phyloP scores from a whole-genome alignment of 202 grass and related monocot genomes.

The Panicum virgatum region DNA sequence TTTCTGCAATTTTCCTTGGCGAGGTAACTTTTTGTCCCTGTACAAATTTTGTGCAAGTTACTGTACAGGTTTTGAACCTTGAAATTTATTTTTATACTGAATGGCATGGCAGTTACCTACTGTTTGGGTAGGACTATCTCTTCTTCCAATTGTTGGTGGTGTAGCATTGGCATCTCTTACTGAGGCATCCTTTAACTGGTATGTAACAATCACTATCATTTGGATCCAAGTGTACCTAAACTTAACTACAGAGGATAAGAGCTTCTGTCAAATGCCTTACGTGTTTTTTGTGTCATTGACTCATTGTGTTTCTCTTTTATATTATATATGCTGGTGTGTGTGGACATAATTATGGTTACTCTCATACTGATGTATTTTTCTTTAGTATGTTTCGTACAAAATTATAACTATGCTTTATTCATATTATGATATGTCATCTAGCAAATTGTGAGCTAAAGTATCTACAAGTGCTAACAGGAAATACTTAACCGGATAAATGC shows the following conservation, averaged over 20 bases:
- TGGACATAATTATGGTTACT: neutral
- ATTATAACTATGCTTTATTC: neutral
- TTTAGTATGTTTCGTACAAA: neutral
- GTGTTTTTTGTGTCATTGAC: neutral
- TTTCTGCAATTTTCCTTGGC: conserved; percentile 59
- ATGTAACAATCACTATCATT: conserved; percentile 6
- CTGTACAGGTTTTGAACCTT: neutral
- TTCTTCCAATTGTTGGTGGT: conserved; percentile 72
- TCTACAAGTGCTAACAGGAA: neutral
- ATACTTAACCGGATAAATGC: neutral
- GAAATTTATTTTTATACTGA: conserved; percentile 7
- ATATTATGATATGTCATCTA: neutral
- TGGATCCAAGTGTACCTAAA: neutral
- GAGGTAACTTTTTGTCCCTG: conserved; percentile 35
- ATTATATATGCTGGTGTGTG: neutral
- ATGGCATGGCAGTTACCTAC: conserved; percentile 44
- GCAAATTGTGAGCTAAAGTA: neutral
- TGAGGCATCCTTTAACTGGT: conserved; percentile 73
- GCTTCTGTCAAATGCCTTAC: neutral
- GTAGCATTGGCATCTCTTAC: conserved; percentile 66
- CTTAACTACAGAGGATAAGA: neutral
- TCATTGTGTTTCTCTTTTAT: conserved; percentile 2
- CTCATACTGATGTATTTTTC: neutral
- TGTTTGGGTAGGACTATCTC: conserved; percentile 50
- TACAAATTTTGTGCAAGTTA: neutral